Base-by-base conservation (phyloP, 495 filamentous ascomycete genomes). In the Podospora pseudopauciseta region DNA sequence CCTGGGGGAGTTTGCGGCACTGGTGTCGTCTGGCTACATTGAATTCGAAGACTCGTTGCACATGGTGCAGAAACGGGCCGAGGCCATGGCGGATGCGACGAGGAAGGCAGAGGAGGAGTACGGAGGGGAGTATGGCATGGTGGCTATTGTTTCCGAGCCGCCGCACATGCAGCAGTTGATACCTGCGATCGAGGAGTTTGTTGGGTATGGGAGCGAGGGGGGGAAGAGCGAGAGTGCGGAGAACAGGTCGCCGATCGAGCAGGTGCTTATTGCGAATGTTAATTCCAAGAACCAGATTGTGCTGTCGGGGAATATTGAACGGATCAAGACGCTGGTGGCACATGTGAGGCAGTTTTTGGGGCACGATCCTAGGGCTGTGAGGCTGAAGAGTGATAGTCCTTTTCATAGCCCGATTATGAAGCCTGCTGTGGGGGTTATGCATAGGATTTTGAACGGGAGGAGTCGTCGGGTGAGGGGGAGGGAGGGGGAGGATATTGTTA, bases 211-310 rank as follows among this genome's bases (percentile, higher is more conserved):
- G 28, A 85, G 83, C 64, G 80, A 86, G 9, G 88, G 89, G 15
- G 80, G 84, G 44, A 90, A 89, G 71, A 85, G 84, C 54, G 91
- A 95, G 77, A 88, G 86, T 63, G 81, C 80, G 23, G 80, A 87
- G 64, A 86, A 90, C 54, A 79, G 86, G 61, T 88, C 91, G 54
- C 83, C 91, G 4, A 92, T 94, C 65, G 86, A 95, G 72, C 91
- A 96, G 77, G 93, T 99, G 65, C 83, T 90, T 64, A 93, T 99
- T 68, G 95, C 93, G 32, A 99, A 99, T 73, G 88, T 97, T 79
- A 99, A 99, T 79, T 90, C 87, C 71, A 95, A 92, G 78, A 97
- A 96, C 73, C 95, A 99, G 77, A 96, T 99, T 73, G 95, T 99
- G 65, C 82, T 99, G 44, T 93, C 90, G 70, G 95, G 95, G 3